These are phyloP conservation scores for Sodiomyces alkalinus DNA, from an alignment of 2,329 filamentous ascomycete species.

Conservation along the genomic window DNA sequence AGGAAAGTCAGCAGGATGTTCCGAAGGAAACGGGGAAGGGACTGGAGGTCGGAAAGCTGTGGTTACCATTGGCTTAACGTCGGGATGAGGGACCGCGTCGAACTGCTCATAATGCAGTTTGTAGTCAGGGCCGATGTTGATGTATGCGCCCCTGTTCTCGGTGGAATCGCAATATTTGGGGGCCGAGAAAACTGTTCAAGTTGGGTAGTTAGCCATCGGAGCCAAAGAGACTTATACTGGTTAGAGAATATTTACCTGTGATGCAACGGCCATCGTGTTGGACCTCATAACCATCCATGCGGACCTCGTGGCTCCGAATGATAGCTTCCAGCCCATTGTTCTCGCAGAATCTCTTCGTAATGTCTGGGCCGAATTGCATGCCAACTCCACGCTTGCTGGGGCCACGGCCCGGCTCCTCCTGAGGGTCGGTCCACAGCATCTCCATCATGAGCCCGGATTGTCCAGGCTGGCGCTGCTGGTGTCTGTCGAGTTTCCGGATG, in stretches of 20 bases:
- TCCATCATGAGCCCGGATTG: constrained; percentile 98
- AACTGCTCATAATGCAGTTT: constrained; percentile 90
- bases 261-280: constrained; percentile 94
- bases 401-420: constrained; percentile 68
- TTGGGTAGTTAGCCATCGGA: constrained; percentile 12
- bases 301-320: constrained; percentile 92
- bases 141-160: constrained; percentile 95
- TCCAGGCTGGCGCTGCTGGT: constrained; percentile 82
- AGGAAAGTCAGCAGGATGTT: constrained; percentile 13
- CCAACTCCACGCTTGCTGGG: constrained; percentile 95
- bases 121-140: constrained; percentile 86
- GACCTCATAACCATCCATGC: constrained; percentile 98
- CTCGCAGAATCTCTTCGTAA: constrained; percentile 94
- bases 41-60: too few relatives aligned
- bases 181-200: constrained; percentile 83
- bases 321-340: constrained; percentile 89
- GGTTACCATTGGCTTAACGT: constrained; percentile 86
- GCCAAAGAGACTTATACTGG: not conserved
- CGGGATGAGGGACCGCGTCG: constrained; percentile 88
- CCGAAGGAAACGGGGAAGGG: not conserved
- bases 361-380: constrained; percentile 89
- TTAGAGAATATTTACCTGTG: constrained; percentile 44
- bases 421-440: constrained; percentile 98
- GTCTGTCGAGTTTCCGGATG: constrained; percentile 81
- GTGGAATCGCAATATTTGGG: constrained; percentile 96